A percentile compares a stretch with the other conserved stretches of the same genome.
phyloP scores from a whole-genome alignment of 2,329 filamentous ascomycete genomes.

The Colletotrichum horii region DNA sequence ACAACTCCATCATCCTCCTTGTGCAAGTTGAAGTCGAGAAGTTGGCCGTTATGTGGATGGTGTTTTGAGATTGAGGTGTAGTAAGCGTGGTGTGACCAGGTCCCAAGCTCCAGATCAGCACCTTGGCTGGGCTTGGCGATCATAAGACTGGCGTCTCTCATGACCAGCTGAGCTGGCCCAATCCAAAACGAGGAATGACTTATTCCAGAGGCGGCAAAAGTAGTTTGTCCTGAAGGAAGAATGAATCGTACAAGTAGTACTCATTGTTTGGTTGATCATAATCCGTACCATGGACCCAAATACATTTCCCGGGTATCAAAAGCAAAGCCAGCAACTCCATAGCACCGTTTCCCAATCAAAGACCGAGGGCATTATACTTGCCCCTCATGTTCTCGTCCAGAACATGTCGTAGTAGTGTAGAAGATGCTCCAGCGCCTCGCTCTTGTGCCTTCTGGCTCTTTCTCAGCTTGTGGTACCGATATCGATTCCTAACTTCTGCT shows the following conservation, averaged over 20 bases:
- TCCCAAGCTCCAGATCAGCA: background rate
- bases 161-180: background rate
- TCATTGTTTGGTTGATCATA: background rate
- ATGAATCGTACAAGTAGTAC: background rate
- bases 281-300: background rate
- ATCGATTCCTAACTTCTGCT: background rate
- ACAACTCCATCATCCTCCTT: background rate
- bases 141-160: background rate
- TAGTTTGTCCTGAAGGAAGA: background rate
- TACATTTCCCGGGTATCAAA: background rate
- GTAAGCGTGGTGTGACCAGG: background rate
- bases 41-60: background rate
- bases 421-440: background rate
- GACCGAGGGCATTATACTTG: background rate
- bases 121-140: background rate
- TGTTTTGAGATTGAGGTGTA: background rate
- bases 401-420: background rate
- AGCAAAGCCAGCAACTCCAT: background rate
- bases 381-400: conserved; percentile 12
- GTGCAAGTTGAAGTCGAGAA: background rate
- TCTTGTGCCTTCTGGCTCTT: background rate
- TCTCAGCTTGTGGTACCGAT: background rate
- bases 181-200: background rate
- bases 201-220: background rate
- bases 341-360: background rate